Evolutionary conservation across 768 basidiomycete species (phyloP), one percentile per base, ranked within the genome.

Genomic region (Tulasnella sp.): DNA sequence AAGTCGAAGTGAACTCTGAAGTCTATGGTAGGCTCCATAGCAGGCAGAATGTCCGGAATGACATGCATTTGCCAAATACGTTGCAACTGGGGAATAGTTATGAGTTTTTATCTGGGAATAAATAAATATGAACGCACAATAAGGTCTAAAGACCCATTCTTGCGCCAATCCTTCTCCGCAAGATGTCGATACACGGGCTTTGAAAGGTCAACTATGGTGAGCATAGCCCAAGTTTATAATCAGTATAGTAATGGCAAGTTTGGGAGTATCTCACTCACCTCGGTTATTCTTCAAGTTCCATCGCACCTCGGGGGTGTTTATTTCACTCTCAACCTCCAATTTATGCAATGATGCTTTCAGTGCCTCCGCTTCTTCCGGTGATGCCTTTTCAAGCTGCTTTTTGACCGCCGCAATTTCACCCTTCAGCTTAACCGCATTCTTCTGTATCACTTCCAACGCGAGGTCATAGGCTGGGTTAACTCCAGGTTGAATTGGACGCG

Each of bases 1-100:
- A 48, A 16, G 50, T 62, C 48, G 15, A 74, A 76, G 19, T 73
- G 72, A 45, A 92, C 65, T 22, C 76, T 78, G 10, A 96, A 67
- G 60, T 93, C 87, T 32, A 88, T 60, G 15, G 77, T 75, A 0
- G 89, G 88, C 45, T 73, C 75, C 6, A 93, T 61, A 32, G 68
- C 68, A 0, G 85, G 77, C 15, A 96, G 63, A 9, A 92, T 67
- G 61, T 99, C 93, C 0, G 93, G 92, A 2, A 95, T 71, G 52
- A 98, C 80, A 44, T 80, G 68, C 88, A 95, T 89, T 67, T 91
- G 86, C 58, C 88, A 73, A 39, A 98, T 61, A 61, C 92, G 83
- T 62, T 95, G 86, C 89, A 95, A 95, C 83, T 91, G 61, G 9
- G 32, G 35, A 15, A 4, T 25, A 28, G 13, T 1, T n/a, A 31